Percentiles rank a stretch among this genome's conserved stretches.
phyloP scores from a whole-genome alignment of 2,329 filamentous ascomycete genomes.

The Penicillium sp. region DNA sequence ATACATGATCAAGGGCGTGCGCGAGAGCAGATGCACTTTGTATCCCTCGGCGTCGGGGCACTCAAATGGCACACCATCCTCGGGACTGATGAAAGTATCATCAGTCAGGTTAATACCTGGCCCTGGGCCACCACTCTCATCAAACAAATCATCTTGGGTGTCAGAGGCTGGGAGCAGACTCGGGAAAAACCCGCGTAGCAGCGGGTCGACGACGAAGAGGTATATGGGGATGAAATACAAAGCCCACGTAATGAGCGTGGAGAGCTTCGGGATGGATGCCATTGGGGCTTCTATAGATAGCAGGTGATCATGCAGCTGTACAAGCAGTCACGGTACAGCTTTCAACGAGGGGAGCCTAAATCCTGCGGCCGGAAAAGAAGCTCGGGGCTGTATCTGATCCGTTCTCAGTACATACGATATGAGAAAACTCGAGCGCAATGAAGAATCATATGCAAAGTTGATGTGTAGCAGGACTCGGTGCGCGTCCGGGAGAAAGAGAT shows the following conservation, averaged over 20 bases:
- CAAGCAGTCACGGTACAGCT: neutral
- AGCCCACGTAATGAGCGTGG: constrained; percentile 35
- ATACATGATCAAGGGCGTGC: constrained; percentile 60
- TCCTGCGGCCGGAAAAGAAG: neutral
- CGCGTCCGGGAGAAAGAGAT: no score
- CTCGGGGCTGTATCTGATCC: neutral
- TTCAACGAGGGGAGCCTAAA: neutral
- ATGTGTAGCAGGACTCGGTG: no score
- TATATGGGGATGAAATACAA: constrained; percentile 42
- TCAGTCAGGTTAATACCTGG: constrained; percentile 29
- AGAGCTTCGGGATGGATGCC: constrained; percentile 30
- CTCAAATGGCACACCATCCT: constrained; percentile 31
- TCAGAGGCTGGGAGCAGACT: constrained; percentile 5
- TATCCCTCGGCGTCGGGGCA: constrained; percentile 33
- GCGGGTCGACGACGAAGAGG: constrained; percentile 37
- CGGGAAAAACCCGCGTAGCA: constrained; percentile 31
- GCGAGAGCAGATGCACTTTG: constrained; percentile 52
- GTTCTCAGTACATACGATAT: no score
- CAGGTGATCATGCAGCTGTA: neutral
- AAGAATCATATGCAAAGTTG: neutral
- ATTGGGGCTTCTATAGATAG: constrained; percentile 14
- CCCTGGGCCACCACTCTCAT: constrained; percentile 13
- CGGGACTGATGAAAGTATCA: constrained; percentile 37
- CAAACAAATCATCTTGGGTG: constrained; percentile 9
- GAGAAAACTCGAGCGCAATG: no score